Evolutionary conservation across 1,284 basidiomycete species (phyloP).

Genomic region (Mrakiaceae sp.): DNA sequence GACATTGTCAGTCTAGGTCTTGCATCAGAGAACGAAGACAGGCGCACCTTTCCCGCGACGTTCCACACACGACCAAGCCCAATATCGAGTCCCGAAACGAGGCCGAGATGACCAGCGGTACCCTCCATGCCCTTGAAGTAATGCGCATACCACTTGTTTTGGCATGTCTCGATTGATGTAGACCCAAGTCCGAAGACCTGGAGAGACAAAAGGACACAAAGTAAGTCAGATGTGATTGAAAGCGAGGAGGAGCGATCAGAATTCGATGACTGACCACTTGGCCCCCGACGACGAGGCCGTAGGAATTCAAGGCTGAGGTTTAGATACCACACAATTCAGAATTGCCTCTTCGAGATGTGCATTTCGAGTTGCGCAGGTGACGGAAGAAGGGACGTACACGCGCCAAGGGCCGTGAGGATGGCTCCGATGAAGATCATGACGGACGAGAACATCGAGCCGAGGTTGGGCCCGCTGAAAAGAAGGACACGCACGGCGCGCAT

Average conservation of each 20-base stretch:
- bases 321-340: no score
- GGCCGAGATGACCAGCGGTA: neutral
- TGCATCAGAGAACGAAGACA: neutral
- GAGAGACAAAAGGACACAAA: slow-evolving; percentile 19
- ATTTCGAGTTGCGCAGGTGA: neutral
- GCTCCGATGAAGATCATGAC: slow-evolving; percentile 29
- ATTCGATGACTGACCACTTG: slow-evolving; percentile 24
- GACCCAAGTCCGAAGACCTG: slow-evolving; percentile 23
- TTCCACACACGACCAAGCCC: slow-evolving; percentile 26
- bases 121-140: slow-evolving; percentile 19
- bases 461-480: neutral
- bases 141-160: slow-evolving; percentile 26
- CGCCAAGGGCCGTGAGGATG: slow-evolving; percentile 26
- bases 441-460: slow-evolving; percentile 27
- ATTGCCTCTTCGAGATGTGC: no score
- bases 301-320: slow-evolving; percentile 7
- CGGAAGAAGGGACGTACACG: slow-evolving; percentile 21
- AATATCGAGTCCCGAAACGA: slow-evolving; percentile 30
- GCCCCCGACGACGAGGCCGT: slow-evolving; percentile 23
- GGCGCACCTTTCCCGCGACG: slow-evolving; percentile 18
- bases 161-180: slow-evolving; percentile 28
- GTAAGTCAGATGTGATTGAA: slow-evolving; percentile 17
- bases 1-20: neutral
- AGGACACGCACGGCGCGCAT: slow-evolving; percentile 16
- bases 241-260: slow-evolving; percentile 18